Conservation (phyloP, 768 basidiomycete species). For the Auricularia sp. region DNA sequence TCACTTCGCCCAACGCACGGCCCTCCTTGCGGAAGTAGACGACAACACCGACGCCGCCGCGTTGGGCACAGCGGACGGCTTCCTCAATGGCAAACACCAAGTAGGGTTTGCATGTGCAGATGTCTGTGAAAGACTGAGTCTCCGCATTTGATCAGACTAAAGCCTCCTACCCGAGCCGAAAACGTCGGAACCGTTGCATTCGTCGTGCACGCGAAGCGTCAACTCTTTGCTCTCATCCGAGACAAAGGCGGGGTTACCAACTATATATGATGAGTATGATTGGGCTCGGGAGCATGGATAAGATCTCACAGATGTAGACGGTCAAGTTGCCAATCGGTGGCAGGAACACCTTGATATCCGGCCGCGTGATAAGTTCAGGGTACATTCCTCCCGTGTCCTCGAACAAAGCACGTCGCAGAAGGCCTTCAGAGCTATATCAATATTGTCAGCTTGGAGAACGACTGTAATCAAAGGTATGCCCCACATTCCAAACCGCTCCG, state of each 20-base stretch:
- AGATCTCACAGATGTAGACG: conserved; percentile 73
- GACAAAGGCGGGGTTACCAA: conserved; percentile 74
- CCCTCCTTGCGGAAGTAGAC: conserved; percentile 95
- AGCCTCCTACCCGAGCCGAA: conserved; percentile 55
- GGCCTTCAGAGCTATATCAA: conserved; percentile 54
- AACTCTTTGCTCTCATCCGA: conserved; percentile 68
- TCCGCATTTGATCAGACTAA: conserved; percentile 4
- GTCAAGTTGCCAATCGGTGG: conserved; percentile 90
- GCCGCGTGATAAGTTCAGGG: conserved; percentile 89
- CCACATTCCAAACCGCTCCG: conserved; percentile 86
- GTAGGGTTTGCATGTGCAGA: conserved; percentile 90
- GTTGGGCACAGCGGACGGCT: conserved; percentile 71
- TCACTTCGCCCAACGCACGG: conserved; percentile 86
- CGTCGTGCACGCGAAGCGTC: conserved; percentile 86
- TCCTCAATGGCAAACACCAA: conserved; percentile 89
- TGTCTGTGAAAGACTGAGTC: conserved; percentile 31
- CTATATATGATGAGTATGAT: conserved; percentile 25
- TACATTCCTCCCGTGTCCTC: conserved; percentile 96
- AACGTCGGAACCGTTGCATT: conserved; percentile 94
- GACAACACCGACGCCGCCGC: conserved; percentile 84
- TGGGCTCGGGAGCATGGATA: background rate
- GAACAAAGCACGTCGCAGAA: conserved; percentile 84
- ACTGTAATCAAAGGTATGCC: conserved; percentile 18
- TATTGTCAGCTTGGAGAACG: background rate
- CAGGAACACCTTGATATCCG: conserved; percentile 91